Evolutionary conservation across 768 basidiomycete species (phyloP).

Genomic region (Termitomyces eurrhizus): DNA sequence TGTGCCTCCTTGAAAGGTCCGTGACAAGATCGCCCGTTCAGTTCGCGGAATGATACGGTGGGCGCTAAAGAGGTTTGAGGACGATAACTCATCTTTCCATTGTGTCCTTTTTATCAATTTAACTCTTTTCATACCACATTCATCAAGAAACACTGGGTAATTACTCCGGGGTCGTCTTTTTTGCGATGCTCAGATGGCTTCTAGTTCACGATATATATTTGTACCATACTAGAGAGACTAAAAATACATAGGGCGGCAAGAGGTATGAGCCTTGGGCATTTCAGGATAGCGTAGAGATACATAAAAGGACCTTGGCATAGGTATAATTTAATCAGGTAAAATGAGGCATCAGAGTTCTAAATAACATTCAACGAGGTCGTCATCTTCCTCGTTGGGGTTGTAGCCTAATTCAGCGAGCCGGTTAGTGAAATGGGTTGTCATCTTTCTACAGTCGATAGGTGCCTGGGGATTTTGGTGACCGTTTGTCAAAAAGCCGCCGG

Average conservation of each 20-base stretch:
- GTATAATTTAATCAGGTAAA: not conserved
- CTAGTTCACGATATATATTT: not conserved
- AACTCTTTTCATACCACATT: not conserved
- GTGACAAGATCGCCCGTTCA: not conserved
- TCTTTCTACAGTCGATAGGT: conserved; percentile 5
- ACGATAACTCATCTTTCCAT: not conserved
- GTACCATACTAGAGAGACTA: not conserved
- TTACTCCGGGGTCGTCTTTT: not conserved
- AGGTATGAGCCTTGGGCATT: not conserved
- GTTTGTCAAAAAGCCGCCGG: not conserved
- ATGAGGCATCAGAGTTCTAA: not conserved
- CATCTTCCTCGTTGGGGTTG: conserved; percentile 14
- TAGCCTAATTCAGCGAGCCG: conserved; percentile 16
- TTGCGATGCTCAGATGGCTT: not conserved
- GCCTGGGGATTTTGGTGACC: conserved; percentile 2
- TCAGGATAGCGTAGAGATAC: not conserved
- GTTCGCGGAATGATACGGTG: not conserved
- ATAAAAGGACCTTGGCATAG: not conserved
- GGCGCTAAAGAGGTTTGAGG: not conserved
- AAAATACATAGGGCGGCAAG: not conserved
- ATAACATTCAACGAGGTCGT: conserved; percentile 11
- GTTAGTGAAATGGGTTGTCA: conserved; percentile 17
- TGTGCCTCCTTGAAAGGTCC: not conserved
- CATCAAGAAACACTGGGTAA: not conserved
- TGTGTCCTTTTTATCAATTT: not conserved